A percentile compares a stretch with the other conserved stretches of the same genome.
These are phyloP conservation scores for Gossypium schwendimanii DNA, from an alignment of 441 rosid species.

Conservation along the genomic window DNA sequence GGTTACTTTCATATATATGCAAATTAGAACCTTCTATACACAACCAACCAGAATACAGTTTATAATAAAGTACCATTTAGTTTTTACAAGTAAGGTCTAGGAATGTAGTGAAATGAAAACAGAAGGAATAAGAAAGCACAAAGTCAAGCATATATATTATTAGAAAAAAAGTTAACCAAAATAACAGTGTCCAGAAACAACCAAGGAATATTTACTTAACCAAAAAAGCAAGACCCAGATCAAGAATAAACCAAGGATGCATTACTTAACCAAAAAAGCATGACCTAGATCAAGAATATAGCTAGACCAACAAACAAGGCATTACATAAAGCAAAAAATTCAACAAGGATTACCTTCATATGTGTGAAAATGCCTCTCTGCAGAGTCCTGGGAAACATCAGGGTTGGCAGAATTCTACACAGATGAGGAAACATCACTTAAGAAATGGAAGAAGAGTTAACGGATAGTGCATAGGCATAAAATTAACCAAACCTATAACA, in stretches of 20 bases:
- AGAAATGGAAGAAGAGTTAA: background rate
- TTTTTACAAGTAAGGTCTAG: background rate
- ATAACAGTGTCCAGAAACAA: background rate
- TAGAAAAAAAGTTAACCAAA: background rate
- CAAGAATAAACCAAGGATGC: background rate
- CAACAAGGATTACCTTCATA: slow-evolving; percentile 42
- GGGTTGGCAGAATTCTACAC: slow-evolving; percentile 35
- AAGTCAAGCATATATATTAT: background rate
- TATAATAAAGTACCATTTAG: background rate
- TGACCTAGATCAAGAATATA: background rate
- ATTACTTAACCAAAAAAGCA: background rate
- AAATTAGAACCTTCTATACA: background rate
- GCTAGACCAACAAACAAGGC: background rate
- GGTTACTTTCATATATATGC: background rate
- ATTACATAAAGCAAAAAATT: slow-evolving; percentile 11
- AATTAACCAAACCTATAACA: background rate
- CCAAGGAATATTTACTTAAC: background rate
- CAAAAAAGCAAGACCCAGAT: background rate
- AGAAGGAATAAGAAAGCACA: background rate
- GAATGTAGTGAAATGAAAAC: background rate
- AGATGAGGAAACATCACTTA: slow-evolving; percentile 5
- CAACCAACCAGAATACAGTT: background rate
- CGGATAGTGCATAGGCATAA: background rate
- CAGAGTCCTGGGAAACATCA: slow-evolving; percentile 33
- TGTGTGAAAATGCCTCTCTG: slow-evolving; percentile 21